Evolutionary conservation across 2,329 filamentous ascomycete species (phyloP), one percentile per base, ranked within the genome.

Genomic region (Bipolaris sorokiniana): DNA sequence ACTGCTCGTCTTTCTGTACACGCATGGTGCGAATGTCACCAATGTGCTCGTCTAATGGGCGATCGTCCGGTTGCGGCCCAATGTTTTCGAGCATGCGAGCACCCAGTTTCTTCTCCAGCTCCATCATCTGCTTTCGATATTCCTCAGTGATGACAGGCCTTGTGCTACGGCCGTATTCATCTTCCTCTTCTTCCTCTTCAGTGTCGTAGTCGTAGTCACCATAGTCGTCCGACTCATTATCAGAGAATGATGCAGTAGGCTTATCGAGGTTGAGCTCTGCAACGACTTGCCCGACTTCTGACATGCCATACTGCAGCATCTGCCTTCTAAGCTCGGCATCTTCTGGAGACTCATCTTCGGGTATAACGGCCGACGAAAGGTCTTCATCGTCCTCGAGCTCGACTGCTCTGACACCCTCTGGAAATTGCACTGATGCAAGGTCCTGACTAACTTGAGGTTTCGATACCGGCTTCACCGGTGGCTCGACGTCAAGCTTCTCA

Each of bases 281-380:
- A 15, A 99, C 95, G 2, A 99, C 90, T 36, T 91, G 87, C 3
- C 92, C 92, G 55, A 99, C 88, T 75, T 98, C 94, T 42, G 89
- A 88, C 76, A 97, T 80, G 59, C 91, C 89, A 72, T 98, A 99
- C 61, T 90, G 84, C 7, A 98, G 82, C 93, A 99, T 98, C 70
- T 97, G 88, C 55, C 88, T 86, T 5, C 95, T 88, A 22, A 97
- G 77, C 31, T 84, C 84, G 3, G 92, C 90, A 61, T 97, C 94
- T 63, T 96, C 92, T 11, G 85, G 81, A 0, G 89, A 86, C 67
- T 99, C 95, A 49, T 90, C 84, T 1, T 88, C 83, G 1, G 92
- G 90, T 13, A 90, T 83, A 11, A 92, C 79, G 1, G 87, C 81
- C 6, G 80, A 69, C 0, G 73, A 66, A 5, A 72, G 67, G 3